Base-by-base conservation (phyloP, 2,329 filamentous ascomycete genomes). In the Colletotrichum paranaense region DNA sequence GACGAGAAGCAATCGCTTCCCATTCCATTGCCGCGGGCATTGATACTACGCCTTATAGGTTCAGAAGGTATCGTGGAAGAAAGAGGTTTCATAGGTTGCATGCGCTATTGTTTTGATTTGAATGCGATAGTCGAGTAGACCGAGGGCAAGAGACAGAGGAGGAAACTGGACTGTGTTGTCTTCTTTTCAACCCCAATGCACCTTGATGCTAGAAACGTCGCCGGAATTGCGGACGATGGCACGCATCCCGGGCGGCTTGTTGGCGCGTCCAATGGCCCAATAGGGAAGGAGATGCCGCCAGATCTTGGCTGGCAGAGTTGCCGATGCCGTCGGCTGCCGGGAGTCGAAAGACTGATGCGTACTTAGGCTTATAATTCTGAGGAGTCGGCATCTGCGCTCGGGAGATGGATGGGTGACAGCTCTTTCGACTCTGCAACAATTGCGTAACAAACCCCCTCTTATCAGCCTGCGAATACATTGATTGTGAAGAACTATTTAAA, bases 1-100 rank as follows among this genome's bases (percentile, higher is more conserved):
- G 75, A 5, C 67, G 57, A 6, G 75, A 69, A n/a, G 68, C 74
- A 11, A 76, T 46, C 1, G 22, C 57, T 24, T 67, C 24, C 75
- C 75, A 76, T 35, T 62, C 68, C 38, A 19, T 59, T 12, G 65
- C 58, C 32, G 69, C 42, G 30, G 64, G 32, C 56, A 68, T 65
- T 22, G 8, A 28, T 4, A 14, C 35, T 16, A 9, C 5, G 3
- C 16, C 3, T 24, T 11, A 12, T 52, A 4, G n/a, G 26, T 11
- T 52, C 49, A 19, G 32, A 35, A 35, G 32, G 11, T 12, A 35
- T 35, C 32, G 32, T 4, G 32, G 32, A 35, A 42, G 38, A 42
- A 14, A 19, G 14, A 42, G 5, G 16, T 42, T 42, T 42, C 16
- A 8, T 16, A 42, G 38, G 16, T n/a, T n/a, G 16, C 19, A 16